Evolutionary conservation across 2,329 filamentous ascomycete species (phyloP).

Genomic region (Dissoconium aciculare): DNA sequence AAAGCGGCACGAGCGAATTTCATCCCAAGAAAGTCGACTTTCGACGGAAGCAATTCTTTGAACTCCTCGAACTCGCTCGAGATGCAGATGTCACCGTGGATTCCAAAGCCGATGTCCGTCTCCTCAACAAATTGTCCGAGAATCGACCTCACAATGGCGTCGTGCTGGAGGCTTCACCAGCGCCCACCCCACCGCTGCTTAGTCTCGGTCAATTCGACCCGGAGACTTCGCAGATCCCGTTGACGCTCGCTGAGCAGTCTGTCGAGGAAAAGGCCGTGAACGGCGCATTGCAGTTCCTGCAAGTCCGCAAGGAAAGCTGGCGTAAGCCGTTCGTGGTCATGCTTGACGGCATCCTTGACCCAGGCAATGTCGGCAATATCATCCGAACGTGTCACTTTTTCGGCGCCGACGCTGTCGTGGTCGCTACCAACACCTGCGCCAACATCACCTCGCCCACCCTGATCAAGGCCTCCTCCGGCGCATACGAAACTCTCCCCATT

Average conservation of each 20-base stretch:
- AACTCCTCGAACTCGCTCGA: conserved; percentile 14
- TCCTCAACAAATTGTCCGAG: conserved; percentile 65
- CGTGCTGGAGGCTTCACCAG: conserved; percentile 70
- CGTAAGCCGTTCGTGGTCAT: conserved; percentile 58
- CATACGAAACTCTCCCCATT: conserved; percentile 63
- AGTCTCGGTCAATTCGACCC: conserved; percentile 21
- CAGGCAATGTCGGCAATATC: conserved; percentile 81
- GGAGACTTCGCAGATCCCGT: conserved; percentile 36
- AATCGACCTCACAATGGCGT: conserved; percentile 81
- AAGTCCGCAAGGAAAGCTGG: conserved; percentile 27
- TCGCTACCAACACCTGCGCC: conserved; percentile 58
- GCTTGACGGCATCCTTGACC: conserved; percentile 60
- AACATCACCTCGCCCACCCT: conserved; percentile 61
- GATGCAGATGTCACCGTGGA: conserved; percentile 39
- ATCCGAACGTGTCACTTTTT: conserved; percentile 79
- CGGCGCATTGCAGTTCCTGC: conserved; percentile 43
- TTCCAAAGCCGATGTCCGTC: conserved; percentile 5
- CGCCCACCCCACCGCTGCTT: conserved; percentile 43
- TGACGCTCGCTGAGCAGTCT: conserved; percentile 48
- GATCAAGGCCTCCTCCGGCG: conserved; percentile 77
- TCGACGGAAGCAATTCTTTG: background rate
- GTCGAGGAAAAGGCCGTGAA: conserved; percentile 62
- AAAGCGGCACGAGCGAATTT: conserved; percentile 6
- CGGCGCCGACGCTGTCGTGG: conserved; percentile 69
- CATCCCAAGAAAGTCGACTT: background rate